These are phyloP conservation scores for Mycena rosella DNA, from an alignment of 768 basidiomycete species.

Conservation along the genomic window DNA sequence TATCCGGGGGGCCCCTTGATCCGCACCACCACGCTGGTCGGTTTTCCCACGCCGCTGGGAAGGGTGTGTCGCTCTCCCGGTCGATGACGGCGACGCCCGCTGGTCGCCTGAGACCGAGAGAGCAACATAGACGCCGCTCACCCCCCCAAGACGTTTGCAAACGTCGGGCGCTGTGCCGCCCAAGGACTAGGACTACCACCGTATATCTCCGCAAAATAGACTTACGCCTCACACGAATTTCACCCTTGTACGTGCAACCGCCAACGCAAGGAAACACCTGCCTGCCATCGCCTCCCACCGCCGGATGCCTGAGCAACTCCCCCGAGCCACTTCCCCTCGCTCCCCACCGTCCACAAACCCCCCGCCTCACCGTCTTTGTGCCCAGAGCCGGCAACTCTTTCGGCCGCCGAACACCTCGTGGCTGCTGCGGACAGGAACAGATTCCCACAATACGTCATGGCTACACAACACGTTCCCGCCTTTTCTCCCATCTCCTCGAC, in stretches of 20 bases:
- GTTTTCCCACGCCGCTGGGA: constrained; percentile 1
- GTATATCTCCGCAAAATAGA: too few relatives aligned
- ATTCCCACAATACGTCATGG: not conserved
- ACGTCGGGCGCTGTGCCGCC: not conserved
- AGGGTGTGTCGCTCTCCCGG: not conserved
- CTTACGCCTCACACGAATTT: too few relatives aligned
- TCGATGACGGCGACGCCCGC: not conserved
- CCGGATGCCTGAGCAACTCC: too few relatives aligned
- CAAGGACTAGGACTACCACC: not conserved
- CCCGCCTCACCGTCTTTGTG: too few relatives aligned
- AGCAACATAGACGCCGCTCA: not conserved
- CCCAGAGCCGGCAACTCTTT: too few relatives aligned
- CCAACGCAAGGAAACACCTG: too few relatives aligned
- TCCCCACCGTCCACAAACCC: not conserved
- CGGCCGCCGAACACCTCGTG: not conserved
- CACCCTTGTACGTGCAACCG: not conserved
- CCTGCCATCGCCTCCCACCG: too few relatives aligned
- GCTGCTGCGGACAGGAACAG: not conserved
- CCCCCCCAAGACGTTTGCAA: too few relatives aligned
- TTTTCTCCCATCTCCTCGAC: not conserved
- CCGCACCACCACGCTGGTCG: constrained; percentile 5
- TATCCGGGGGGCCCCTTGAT: constrained; percentile 13
- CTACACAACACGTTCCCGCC: not conserved
- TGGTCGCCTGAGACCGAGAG: not conserved
- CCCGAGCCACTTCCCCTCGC: not conserved